These are phyloP conservation scores for Nitzschia sp. DNA, from an alignment of 108 stramenopile genomes.

Conservation along the genomic window DNA sequence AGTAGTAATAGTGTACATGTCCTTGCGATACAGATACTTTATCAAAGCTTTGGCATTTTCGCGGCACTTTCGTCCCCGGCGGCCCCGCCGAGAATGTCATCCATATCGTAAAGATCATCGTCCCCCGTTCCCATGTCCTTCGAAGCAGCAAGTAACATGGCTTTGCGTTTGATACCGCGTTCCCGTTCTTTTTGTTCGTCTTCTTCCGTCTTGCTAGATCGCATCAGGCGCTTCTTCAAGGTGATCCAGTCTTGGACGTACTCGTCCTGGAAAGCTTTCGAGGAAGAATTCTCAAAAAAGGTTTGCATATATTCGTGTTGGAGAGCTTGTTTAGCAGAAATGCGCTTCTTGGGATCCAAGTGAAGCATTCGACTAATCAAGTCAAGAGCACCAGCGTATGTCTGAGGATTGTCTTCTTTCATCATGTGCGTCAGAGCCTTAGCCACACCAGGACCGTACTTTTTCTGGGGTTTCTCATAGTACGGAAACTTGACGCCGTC, in stretches of 20 bases:
- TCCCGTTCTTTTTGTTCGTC: conserved; percentile 24
- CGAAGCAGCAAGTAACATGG: conserved; percentile 50
- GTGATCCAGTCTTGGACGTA: conserved; percentile 78
- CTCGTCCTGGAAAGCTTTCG: conserved; percentile 45
- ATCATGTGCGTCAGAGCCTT: conserved; percentile 75
- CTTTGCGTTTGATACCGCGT: conserved; percentile 64
- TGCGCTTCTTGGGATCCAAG: conserved; percentile 75
- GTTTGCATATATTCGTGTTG: conserved; percentile 56
- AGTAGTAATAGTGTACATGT: too few species aligned
- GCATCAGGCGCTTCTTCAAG: conserved; percentile 47
- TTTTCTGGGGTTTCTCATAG: conserved; percentile 71
- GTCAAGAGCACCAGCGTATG: conserved; percentile 57
- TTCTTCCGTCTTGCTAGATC: conserved; percentile 15
- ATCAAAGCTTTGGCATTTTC: conserved; percentile 12
- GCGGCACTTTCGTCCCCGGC: too few species aligned
- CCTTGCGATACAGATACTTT: too few species aligned
- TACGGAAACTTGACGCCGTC: conserved; percentile 66
- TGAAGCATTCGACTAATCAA: conserved; percentile 73
- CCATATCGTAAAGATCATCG: conserved; percentile 74
- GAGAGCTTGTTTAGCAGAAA: conserved; percentile 72
- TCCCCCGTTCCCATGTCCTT: conserved; percentile 34
- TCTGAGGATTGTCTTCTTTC: conserved; percentile 40
- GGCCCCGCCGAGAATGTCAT: conserved; percentile 43
- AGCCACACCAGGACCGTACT: conserved; percentile 64
- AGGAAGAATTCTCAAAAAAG: conserved; percentile 26